Evolutionary conservation across 495 filamentous ascomycete genomes (phyloP).

Genomic region (Penicillium manginii): DNA sequence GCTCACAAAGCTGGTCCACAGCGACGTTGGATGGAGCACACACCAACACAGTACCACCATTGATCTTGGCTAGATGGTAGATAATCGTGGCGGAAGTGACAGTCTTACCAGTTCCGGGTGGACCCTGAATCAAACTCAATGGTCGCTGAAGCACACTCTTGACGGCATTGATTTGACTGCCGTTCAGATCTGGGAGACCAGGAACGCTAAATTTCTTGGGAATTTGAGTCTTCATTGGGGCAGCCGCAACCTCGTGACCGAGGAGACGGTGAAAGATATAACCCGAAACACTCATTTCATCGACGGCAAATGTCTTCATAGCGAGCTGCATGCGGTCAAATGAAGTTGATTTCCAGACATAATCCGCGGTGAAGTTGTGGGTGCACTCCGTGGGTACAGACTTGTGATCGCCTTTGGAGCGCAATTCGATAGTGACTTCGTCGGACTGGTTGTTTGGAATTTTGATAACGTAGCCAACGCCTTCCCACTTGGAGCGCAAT

Average conservation of each 20-base stretch:
- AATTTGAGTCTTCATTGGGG: conserved; percentile 94
- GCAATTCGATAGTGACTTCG: conserved; percentile 93
- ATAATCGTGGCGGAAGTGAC: conserved; percentile 99
- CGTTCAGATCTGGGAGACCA: conserved; percentile 92
- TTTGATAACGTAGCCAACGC: conserved; percentile 98
- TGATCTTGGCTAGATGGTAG: conserved; percentile 94
- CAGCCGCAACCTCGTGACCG: conserved; percentile 93
- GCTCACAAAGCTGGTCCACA: conserved; percentile 97
- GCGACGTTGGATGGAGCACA: conserved; percentile 99
- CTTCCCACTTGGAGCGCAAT: conserved; percentile 92
- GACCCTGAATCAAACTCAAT: conserved; percentile 93
- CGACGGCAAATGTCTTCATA: conserved; percentile 99
- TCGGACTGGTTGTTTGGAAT: conserved; percentile 99
- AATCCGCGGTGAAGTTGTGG: conserved; percentile 96
- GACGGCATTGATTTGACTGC: conserved; percentile 94
- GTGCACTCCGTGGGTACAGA: conserved; percentile 97
- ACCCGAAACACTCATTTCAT: conserved; percentile 97
- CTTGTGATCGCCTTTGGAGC: conserved; percentile 88
- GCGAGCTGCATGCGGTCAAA: conserved; percentile 99
- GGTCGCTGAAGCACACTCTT: conserved; percentile 94
- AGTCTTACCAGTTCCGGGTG: conserved; percentile 96
- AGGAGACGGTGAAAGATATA: conserved; percentile 99
- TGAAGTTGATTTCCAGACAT: conserved; percentile 99
- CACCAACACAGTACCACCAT: conserved; percentile 91
- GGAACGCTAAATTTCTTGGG: conserved; percentile 97